These are phyloP conservation scores for Cornus suecica DNA, from an alignment of 148 eudicot genomes.

Conservation along the genomic window DNA sequence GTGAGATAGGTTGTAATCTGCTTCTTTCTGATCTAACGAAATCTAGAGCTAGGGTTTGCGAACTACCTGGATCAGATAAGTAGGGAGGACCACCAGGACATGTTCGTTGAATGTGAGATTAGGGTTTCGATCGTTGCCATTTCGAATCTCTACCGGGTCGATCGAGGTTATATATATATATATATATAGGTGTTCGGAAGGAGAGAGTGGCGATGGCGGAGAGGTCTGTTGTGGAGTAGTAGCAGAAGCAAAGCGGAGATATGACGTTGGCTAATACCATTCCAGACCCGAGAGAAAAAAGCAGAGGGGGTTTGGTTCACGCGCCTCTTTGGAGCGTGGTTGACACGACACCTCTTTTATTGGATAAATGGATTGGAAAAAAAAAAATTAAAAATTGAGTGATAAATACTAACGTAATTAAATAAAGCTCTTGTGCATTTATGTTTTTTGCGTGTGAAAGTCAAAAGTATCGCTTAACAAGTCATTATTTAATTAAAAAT, in stretches of 20 bases:
- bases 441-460: too few species aligned
- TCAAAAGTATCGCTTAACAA: too few species aligned
- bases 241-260: constrained; percentile 3
- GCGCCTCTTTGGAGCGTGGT: too few species aligned
- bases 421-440: too few species aligned
- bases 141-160: neutral
- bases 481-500: too few species aligned
- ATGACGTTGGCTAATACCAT: neutral
- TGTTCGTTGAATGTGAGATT: neutral
- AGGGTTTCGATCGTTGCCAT: neutral
- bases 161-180: neutral
- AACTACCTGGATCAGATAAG: constrained; percentile 19
- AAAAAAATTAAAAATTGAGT: too few species aligned
- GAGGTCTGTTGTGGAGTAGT: neutral
- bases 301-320: too few species aligned
- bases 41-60: neutral
- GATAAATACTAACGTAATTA: too few species aligned
- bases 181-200: neutral
- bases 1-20: neutral
- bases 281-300: constrained; percentile 12
- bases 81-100: neutral
- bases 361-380: too few species aligned
- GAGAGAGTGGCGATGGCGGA: neutral
- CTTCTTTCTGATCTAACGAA: neutral
- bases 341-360: too few species aligned